Base-by-base conservation (phyloP, 129 eudicot species). In the Escallonia herrerae region DNA sequence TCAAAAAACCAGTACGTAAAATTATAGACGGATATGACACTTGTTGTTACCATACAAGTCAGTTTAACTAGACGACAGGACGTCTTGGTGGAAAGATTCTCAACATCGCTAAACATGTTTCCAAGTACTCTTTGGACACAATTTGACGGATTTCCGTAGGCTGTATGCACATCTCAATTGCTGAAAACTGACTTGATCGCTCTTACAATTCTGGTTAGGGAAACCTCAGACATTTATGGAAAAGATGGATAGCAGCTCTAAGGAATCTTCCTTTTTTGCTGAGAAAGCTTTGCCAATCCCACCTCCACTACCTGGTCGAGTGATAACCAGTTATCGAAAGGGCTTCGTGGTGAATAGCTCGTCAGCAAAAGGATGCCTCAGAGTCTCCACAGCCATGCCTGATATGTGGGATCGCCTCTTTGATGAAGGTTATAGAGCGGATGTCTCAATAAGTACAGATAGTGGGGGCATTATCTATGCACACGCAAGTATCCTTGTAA, bases 401-500 rank as follows among this genome's bases (percentile, higher is more conserved):
- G 77, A 68, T 15, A 44, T 76, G 50, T 88, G 83, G 96, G 98
- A 93, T 49, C 75, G 84, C 47, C 86, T 93, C 41, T 93, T 93
- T 53, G 95, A 93, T 15, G 87, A 86, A 68, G 96, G 76, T 79
- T 93, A 93, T 57, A 67, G 96, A 79, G 91, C 96, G 3, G 98
- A 93, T 76, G 95, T 93, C 63, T 75, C 75, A 59, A 73, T 93
- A 66, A 64, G 56, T 42, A 93, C 96, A 6, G 89, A 82, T 37
- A 53, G 75, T 60, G 84, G 79, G 5, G 85, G 74, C 22, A 14
- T 74, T 37, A 75, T 90, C 64, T 79, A 76, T 43, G 95, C 86
- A 13, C 97, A 90, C 76, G 74, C 95, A 59, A 81, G 75, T 62
- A 61, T 90, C 47, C 95, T 91, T 46, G 98, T 91, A 76, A 80